Conservation (phyloP, 805 yeast genomes). For the Myxozyma geophila region DNA sequence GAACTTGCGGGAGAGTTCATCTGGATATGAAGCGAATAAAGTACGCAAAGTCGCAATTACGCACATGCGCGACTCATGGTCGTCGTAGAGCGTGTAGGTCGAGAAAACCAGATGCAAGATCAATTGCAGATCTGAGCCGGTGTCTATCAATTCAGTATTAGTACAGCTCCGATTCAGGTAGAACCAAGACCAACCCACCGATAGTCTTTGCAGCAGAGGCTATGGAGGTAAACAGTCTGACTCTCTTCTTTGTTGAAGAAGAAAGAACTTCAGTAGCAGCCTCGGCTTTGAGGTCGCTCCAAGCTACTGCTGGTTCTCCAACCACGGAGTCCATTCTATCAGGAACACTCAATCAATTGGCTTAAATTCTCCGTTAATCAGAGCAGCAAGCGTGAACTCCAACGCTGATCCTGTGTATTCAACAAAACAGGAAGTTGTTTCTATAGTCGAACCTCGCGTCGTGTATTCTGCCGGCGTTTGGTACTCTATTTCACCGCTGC, state of each 20-base stretch:
- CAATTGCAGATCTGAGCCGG: constrained; percentile 21
- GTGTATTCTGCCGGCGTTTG: neutral
- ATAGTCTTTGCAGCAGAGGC: constrained; percentile 24
- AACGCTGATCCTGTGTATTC: too few species aligned
- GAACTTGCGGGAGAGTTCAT: constrained; percentile 8
- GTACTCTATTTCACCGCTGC: neutral
- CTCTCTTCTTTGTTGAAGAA: constrained; percentile 34
- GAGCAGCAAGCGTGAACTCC: too few species aligned
- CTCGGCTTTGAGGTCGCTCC: constrained; percentile 27
- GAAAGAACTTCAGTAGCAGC: constrained; percentile 28
- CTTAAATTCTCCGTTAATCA: too few species aligned
- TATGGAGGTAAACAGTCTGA: constrained; percentile 23
- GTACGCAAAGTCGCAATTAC: constrained; percentile 25
- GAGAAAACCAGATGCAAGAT: constrained; percentile 27
- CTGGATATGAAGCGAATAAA: constrained; percentile 10
- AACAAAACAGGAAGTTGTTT: neutral
- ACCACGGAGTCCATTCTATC: constrained; percentile 20
- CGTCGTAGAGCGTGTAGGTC: constrained; percentile 36
- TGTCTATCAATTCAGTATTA: constrained; percentile 13
- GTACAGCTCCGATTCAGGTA: neutral
- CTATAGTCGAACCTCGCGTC: neutral
- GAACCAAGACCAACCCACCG: constrained; percentile 11
- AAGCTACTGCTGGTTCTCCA: constrained; percentile 15
- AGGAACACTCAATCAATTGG: neutral
- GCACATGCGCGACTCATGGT: constrained; percentile 33